Evolutionary conservation across 2,329 filamentous ascomycete species (phyloP).

Genomic region (Fusarium tjaetaba): DNA sequence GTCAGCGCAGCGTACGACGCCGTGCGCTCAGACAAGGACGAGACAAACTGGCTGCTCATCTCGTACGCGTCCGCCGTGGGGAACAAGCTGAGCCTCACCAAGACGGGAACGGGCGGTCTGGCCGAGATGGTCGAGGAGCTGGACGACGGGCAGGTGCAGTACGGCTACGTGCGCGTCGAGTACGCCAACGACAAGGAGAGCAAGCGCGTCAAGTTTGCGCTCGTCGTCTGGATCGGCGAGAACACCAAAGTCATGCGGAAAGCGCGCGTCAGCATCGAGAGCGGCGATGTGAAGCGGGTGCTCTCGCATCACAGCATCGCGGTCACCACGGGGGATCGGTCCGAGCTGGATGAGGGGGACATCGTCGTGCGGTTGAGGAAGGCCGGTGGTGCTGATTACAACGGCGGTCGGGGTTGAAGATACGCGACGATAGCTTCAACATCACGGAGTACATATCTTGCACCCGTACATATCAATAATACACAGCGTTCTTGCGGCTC

Average conservation of each 20-base stretch:
- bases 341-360: slow-evolving; percentile 69
- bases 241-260: slow-evolving; percentile 75
- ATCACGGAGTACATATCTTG: background rate
- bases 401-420: slow-evolving; percentile 67
- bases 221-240: slow-evolving; percentile 75
- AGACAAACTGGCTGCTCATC: slow-evolving; percentile 73
- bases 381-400: slow-evolving; percentile 77
- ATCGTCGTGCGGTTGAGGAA: slow-evolving; percentile 70
- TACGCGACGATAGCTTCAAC: background rate
- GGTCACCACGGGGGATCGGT: slow-evolving; percentile 68
- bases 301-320: slow-evolving; percentile 73
- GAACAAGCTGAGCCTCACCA: slow-evolving; percentile 64
- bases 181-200: slow-evolving; percentile 78
- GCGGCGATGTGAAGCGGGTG: slow-evolving; percentile 70
- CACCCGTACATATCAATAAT: background rate
- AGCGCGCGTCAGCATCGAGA: slow-evolving; percentile 74
- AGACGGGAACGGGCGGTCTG: slow-evolving; percentile 70
- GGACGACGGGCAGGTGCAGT: slow-evolving; percentile 70
- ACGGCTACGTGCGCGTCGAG: slow-evolving; percentile 73
- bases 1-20: slow-evolving; percentile 72
- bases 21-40: slow-evolving; percentile 73
- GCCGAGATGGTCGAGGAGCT: slow-evolving; percentile 65
- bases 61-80: slow-evolving; percentile 66
- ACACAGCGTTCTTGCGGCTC: background rate
- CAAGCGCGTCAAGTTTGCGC: slow-evolving; percentile 73